phyloP scores from a whole-genome alignment of 768 basidiomycete genomes.

The Trametes villosa region DNA sequence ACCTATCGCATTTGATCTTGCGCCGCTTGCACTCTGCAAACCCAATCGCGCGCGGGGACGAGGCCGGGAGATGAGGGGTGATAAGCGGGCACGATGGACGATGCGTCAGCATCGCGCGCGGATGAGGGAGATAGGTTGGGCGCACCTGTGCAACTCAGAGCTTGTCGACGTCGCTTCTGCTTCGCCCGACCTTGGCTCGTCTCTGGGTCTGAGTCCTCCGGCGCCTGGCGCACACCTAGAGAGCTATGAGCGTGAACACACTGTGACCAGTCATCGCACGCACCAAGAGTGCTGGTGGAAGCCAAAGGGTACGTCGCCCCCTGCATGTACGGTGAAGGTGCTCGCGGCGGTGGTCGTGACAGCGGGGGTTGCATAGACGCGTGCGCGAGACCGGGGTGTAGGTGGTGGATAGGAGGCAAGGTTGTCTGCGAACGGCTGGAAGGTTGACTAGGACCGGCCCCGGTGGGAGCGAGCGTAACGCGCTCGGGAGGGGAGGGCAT shows the following conservation, averaged over 20 bases:
- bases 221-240: slow-evolving; percentile 40
- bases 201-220: slow-evolving; percentile 61
- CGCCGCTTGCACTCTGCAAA: slow-evolving; percentile 78
- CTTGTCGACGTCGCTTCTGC: slow-evolving; percentile 83
- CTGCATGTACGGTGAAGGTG: slow-evolving; percentile 26
- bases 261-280: slow-evolving; percentile 2
- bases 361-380: slow-evolving; percentile 42
- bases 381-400: slow-evolving; percentile 68
- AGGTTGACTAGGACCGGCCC: slow-evolving; percentile 19
- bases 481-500: slow-evolving; percentile 33
- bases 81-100: slow-evolving; percentile 11
- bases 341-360: slow-evolving; percentile 30
- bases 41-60: slow-evolving; percentile 8
- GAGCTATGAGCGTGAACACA: neutral
- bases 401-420: slow-evolving; percentile 69
- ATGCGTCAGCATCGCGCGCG: slow-evolving; percentile 16
- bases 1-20: slow-evolving; percentile 91
- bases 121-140: slow-evolving; percentile 15
- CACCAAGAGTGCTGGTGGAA: slow-evolving; percentile 26
- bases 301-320: slow-evolving; percentile 27
- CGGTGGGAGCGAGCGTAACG: slow-evolving; percentile 27
- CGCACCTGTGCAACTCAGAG: slow-evolving; percentile 82
- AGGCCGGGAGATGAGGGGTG: slow-evolving; percentile 7
- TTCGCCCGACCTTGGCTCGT: slow-evolving; percentile 66
- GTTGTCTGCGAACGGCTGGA: slow-evolving; percentile 34